Evolutionary conservation across 2,329 filamentous ascomycete genomes (phyloP).

Genomic region (Fusarium protoensiforme): DNA sequence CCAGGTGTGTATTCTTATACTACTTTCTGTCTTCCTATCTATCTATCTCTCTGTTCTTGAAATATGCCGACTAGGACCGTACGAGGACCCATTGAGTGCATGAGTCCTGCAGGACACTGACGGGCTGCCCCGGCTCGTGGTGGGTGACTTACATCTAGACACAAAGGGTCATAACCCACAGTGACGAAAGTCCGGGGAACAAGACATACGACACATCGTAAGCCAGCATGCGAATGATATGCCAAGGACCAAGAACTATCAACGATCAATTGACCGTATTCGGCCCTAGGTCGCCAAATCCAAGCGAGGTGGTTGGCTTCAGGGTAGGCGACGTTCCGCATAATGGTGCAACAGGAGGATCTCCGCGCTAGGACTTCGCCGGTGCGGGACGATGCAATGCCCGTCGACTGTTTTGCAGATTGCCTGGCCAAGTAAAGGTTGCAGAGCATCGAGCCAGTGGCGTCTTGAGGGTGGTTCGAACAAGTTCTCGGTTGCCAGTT

Average conservation of each 20-base stretch:
- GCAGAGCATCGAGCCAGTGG: background rate
- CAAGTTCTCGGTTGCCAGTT: background rate
- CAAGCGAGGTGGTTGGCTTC: background rate
- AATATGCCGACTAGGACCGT: background rate
- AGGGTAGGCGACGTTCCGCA: background rate
- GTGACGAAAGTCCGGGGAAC: slow-evolving; percentile 2
- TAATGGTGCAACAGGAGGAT: background rate
- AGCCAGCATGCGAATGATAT: background rate
- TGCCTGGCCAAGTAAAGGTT: background rate
- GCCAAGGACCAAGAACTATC: background rate
- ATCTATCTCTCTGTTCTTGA: background rate
- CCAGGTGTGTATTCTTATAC: background rate
- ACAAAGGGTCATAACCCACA: background rate
- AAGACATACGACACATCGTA: background rate
- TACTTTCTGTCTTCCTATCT: background rate
- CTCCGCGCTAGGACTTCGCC: background rate
- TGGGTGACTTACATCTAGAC: slow-evolving; percentile 14
- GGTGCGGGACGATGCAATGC: slow-evolving; percentile 4
- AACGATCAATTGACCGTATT: background rate
- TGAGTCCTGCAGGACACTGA: background rate
- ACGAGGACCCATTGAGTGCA: background rate
- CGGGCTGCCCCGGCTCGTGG: background rate
- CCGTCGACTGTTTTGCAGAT: background rate
- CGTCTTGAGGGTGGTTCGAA: background rate
- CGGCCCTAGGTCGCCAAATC: background rate